phyloP scores from a whole-genome alignment of 495 filamentous ascomycete species.

The Margaritispora aquatica region DNA sequence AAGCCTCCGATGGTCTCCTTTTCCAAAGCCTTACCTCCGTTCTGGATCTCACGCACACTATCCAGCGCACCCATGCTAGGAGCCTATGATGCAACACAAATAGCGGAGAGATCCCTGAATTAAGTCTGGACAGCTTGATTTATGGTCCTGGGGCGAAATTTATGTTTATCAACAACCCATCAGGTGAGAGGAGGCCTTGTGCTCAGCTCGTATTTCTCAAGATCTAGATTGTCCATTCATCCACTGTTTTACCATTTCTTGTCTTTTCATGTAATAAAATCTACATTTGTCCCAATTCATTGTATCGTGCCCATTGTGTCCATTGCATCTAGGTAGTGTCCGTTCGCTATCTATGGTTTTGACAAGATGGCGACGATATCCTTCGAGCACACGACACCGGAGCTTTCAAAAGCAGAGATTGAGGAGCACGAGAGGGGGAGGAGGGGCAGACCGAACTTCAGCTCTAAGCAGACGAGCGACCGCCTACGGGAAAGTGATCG shows the following conservation, averaged over 20 bases:
- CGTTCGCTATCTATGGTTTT: neutral
- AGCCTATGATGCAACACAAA: neutral
- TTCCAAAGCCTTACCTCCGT: too few species aligned
- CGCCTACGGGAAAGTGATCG: slow-evolving; percentile 36
- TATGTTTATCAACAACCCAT: neutral
- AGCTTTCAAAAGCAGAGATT: neutral
- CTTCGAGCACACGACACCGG: neutral
- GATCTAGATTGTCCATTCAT: neutral
- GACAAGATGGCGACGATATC: neutral
- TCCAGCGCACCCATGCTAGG: neutral
- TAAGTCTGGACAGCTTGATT: neutral
- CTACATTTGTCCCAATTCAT: neutral
- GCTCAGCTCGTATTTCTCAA: neutral
- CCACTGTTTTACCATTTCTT: too few species aligned
- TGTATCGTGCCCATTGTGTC: neutral
- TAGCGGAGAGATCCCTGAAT: neutral
- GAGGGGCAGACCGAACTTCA: slow-evolving; percentile 34
- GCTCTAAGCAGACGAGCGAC: slow-evolving; percentile 37
- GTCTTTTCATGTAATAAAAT: too few species aligned
- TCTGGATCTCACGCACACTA: too few species aligned
- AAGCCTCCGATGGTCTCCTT: neutral
- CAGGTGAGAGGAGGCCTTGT: neutral
- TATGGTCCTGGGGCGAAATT: neutral
- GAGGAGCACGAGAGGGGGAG: neutral
- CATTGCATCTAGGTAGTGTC: neutral